Evolutionary conservation across 2,329 filamentous ascomycete species (phyloP), one percentile per base, ranked within the genome.

Genomic region (Venturia nashicola): DNA sequence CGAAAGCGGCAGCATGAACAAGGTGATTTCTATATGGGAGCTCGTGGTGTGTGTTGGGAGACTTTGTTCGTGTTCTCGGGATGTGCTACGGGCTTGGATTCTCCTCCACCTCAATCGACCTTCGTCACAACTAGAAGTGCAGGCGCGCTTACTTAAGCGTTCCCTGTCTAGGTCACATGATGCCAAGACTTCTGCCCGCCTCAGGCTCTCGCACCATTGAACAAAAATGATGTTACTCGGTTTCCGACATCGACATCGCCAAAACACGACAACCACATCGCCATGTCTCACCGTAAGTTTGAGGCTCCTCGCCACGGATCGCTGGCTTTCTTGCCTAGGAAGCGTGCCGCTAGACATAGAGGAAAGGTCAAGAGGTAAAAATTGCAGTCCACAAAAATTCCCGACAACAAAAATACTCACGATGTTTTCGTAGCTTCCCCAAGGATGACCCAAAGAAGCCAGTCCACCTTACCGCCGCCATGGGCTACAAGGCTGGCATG

Each of bases 401-500:
- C 36, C 36, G 42, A 60, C 61, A 43, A 27, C 39, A 32, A 20
- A 40, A 39, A 60, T n/a, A 20, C 66, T 39, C 64, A 63, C 46
- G 51, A 34, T 34, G 9, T 16, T 59, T 32, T 20, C 44, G 64
- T 32, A 95, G 91, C 82, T 99, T 99, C 88, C 94, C 94, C 78
- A 97, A 97, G 89, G 94, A 99, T 90, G 92, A 99, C 86, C 84
- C 91, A 77, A 97, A 97, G 90, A 96, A 97, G 88, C 90, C 92
- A 76, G 91, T 97, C 80, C 94, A 99, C 86, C 87, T 99, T 76
- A 99, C 94, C 70, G 94, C 94, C 76, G 82, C 91, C 76, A 92
- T 97, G 88, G 94, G 94, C 79, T 99, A 99, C 88, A 99, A 99
- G 91, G 94, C 94, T 78, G 94, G 94, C 80, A 99, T 99, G 94